Percentiles rank a stretch among this genome's conserved stretches.
These are phyloP conservation scores for Solanum infundibuliforme DNA, from an alignment of 257 asterid genomes.

Conservation along the genomic window DNA sequence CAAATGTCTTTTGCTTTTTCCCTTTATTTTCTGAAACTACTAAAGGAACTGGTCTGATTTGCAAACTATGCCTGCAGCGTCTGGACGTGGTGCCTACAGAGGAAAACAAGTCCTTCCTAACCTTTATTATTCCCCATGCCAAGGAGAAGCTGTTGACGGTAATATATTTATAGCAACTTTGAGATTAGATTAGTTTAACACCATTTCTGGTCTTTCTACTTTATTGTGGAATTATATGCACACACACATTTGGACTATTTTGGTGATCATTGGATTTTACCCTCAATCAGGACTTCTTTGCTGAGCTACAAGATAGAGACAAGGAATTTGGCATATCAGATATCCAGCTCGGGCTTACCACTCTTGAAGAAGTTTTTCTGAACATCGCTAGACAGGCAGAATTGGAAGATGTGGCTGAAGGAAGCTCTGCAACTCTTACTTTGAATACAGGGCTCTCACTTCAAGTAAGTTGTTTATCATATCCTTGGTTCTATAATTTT, in stretches of 20 bases:
- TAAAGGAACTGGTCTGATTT: not conserved
- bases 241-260: not conserved
- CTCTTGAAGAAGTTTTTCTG: conserved; percentile 81
- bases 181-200: not conserved
- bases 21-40: not conserved
- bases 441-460: conserved; percentile 53
- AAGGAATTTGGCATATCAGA: conserved; percentile 59
- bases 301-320: conserved; percentile 59
- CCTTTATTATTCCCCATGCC: conserved; percentile 82
- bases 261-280: not conserved
- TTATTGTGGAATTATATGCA: not conserved
- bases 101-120: conserved; percentile 69
- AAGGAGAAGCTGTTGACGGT: conserved; percentile 81
- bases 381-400: conserved; percentile 74
- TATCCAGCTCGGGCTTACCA: conserved; percentile 80
- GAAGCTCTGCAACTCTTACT: conserved; percentile 41
- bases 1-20: conserved; percentile 1
- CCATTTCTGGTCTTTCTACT: not conserved
- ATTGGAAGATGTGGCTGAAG: conserved; percentile 67
- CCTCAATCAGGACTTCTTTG: conserved; percentile 47
- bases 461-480: conserved; percentile 27
- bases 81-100: conserved; percentile 71
- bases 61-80: conserved; percentile 28
- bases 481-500: not conserved
- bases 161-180: not conserved